Evolutionary conservation across 257 asterid species (phyloP).

Genomic region (Paulownia fortunei): DNA sequence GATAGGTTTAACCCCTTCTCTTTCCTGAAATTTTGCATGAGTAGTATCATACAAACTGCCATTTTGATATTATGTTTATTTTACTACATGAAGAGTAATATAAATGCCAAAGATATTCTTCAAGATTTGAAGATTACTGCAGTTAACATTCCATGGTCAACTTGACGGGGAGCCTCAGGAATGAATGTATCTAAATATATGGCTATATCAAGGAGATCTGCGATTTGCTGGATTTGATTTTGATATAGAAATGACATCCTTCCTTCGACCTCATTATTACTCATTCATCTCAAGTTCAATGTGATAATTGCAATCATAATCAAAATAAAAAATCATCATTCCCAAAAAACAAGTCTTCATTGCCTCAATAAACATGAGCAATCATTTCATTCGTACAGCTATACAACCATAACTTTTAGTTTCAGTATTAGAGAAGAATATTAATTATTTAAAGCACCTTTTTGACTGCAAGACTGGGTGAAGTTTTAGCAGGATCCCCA

Average conservation of each 20-base stretch:
- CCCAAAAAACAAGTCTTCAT: neutral
- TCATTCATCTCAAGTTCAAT: neutral
- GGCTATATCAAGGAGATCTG: neutral
- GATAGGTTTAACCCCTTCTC: neutral
- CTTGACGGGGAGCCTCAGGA: neutral
- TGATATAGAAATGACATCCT: neutral
- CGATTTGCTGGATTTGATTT: neutral
- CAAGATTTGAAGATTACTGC: neutral
- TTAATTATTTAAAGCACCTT: slow-evolving; percentile 51
- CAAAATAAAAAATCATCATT: neutral
- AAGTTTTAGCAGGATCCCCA: slow-evolving; percentile 77
- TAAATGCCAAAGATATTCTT: neutral
- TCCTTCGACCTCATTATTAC: neutral
- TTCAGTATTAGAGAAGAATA: neutral
- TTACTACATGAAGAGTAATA: neutral
- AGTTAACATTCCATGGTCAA: neutral
- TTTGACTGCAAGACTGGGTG: slow-evolving; percentile 83
- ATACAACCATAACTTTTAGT: neutral
- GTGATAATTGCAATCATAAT: neutral
- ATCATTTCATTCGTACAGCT: slow-evolving; percentile 19
- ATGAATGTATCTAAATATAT: neutral
- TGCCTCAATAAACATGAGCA: neutral
- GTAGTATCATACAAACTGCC: neutral
- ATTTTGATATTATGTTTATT: neutral
- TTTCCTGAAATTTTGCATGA: neutral